Conservation (phyloP, 2,329 filamentous ascomycete species). For the Sporothrix brunneoviolacea region DNA sequence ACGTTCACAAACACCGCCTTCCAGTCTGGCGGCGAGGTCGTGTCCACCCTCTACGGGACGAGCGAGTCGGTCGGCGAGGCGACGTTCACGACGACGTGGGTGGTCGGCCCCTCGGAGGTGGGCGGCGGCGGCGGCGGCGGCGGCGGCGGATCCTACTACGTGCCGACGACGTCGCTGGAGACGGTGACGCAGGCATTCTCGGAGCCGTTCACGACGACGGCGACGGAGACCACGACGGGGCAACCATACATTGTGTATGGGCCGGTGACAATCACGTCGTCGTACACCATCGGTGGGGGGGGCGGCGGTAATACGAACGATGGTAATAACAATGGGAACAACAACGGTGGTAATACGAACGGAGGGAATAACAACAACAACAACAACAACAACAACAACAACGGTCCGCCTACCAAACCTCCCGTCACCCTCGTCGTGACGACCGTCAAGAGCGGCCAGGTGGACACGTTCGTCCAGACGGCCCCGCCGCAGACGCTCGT, state of each 20-base stretch:
- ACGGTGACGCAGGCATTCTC: constrained; percentile 6
- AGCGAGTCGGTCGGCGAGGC: background rate
- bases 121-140: no score
- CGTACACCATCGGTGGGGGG: constrained; percentile 13
- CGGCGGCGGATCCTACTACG: background rate
- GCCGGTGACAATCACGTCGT: constrained; percentile 19
- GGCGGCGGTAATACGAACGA: background rate
- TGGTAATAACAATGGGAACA: background rate
- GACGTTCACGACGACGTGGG: background rate
- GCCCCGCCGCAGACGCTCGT: constrained; percentile 16
- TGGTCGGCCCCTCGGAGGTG: background rate
- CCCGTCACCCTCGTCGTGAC: constrained; percentile 19
- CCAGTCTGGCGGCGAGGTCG: background rate
- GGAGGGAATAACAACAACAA: background rate
- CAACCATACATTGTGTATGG: constrained; percentile 18
- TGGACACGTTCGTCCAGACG: constrained; percentile 19
- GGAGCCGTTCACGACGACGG: constrained; percentile 8
- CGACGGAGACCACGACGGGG: background rate
- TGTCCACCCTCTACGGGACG: background rate
- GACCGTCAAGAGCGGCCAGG: constrained; percentile 19
- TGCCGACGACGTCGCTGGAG: background rate
- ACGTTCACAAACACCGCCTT: background rate
- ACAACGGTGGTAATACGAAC: background rate
- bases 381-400: background rate
- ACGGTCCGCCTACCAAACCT: background rate